Base-by-base conservation (phyloP, 1,139 yeast species). In the Arxiozyma slooffiae region DNA sequence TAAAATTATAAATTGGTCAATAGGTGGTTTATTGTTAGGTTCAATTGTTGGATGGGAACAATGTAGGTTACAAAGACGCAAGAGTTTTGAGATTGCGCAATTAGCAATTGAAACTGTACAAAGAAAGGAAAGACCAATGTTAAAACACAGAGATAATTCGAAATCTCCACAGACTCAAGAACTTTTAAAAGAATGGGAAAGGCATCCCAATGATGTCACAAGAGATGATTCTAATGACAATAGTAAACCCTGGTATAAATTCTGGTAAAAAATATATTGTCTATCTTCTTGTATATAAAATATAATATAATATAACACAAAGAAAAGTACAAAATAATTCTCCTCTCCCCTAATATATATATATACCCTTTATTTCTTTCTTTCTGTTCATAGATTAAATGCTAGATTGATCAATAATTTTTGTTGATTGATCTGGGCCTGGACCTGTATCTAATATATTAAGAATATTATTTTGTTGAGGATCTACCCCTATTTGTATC, bases 21-120 rank as follows among this genome's bases (percentile, higher is more conserved):
- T 86, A 48, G 85, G 87, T 44, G 95, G 95, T 4, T 79, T 89
- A 57, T 69, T 86, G 54, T 67, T 88, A 38, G 97, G 96, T 1
- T 81, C 87, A 48, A 75, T 85, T 0, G 82, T 86, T 38, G 87
- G 95, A 0, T 90, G 96, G 96, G 96, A 90, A 66, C 95, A 87
- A 67, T 90, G 97, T 66, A 74, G 96, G 53, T 76, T 81, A 48
- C 75, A 80, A 50, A 73, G 95, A 63, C 74, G 84, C 60, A 58
- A 60, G 17, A 57, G 63, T 48, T 60, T 61, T 53, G 62, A 62
- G 40, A 58, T 60, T 17, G 64, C 67, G 1, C 61, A 78, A 55
- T 66, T 74, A 60, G 92, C 92, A 0, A 77, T 77, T 56, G 75
- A 76, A 53, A 62, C 73, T 2, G 70, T 69, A 20, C 67, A 67